Percentiles rank a stretch among this genome's conserved stretches.
Evolutionary conservation across 352 stramenopile species (phyloP).

Genomic region (Pythium grandisporangium): DNA sequence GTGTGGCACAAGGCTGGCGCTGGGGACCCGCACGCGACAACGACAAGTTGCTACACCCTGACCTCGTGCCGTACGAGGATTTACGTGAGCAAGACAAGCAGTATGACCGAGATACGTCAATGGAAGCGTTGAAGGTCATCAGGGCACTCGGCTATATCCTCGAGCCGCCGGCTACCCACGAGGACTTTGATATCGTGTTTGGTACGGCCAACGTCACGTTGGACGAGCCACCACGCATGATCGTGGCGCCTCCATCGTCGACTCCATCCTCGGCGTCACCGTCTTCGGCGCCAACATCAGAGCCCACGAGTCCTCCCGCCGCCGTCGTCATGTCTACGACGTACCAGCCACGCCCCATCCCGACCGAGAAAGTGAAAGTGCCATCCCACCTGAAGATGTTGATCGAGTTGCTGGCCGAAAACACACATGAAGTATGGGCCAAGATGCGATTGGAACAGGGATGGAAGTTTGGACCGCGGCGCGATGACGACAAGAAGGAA

Average conservation of each 20-base stretch:
- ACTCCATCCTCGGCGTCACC: too few relatives aligned
- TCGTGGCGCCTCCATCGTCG: too few relatives aligned
- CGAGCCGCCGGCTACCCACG: slow-evolving; percentile 32
- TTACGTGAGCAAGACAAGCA: slow-evolving; percentile 72
- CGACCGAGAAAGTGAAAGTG: slow-evolving; percentile 52
- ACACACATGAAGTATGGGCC: slow-evolving; percentile 78
- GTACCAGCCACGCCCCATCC: slow-evolving; percentile 54
- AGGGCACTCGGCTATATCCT: slow-evolving; percentile 63
- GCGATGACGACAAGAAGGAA: slow-evolving; percentile 43
- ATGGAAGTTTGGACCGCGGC: slow-evolving; percentile 62
- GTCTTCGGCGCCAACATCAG: too few relatives aligned
- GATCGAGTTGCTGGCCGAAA: slow-evolving; percentile 69
- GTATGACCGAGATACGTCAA: slow-evolving; percentile 75
- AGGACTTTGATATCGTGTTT: slow-evolving; percentile 51
- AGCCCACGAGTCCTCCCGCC: slow-evolving; percentile 30
- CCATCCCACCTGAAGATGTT: slow-evolving; percentile 45
- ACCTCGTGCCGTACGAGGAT: slow-evolving; percentile 63
- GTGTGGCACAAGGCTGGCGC: slow-evolving; percentile 57
- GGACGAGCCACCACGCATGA: too few relatives aligned
- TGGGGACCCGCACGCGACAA: slow-evolving; percentile 61
- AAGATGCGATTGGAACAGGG: slow-evolving; percentile 74
- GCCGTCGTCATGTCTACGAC: too few relatives aligned
- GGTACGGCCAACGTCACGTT: slow-evolving; percentile 9
- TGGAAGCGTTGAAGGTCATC: slow-evolving; percentile 73
- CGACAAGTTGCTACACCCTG: slow-evolving; percentile 50